Percentiles rank a stretch among this genome's conserved stretches.
phyloP scores from a whole-genome alignment of 2,329 filamentous ascomycete genomes.

The Ascosphaera apis region DNA sequence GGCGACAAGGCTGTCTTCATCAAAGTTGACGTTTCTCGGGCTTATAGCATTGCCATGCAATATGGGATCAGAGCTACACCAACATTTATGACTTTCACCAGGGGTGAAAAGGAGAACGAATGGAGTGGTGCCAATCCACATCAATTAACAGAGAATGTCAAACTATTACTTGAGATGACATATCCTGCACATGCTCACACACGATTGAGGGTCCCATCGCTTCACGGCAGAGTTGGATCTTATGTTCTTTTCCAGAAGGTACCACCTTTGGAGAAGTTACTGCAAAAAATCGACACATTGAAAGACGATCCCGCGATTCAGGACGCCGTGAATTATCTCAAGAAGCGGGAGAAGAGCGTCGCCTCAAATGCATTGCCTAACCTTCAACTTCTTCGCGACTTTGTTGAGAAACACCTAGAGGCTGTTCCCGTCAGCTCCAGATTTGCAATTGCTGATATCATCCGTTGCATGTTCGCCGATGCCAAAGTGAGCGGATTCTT shows the following conservation, averaged over 20 bases:
- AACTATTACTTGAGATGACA: constrained; percentile 51
- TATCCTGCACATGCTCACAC: constrained; percentile 56
- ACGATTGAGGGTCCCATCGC: constrained; percentile 43
- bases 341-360: constrained; percentile 32
- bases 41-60: constrained; percentile 37
- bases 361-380: constrained; percentile 49
- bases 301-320: constrained; percentile 38
- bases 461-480: constrained; percentile 57
- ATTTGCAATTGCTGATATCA: constrained; percentile 69
- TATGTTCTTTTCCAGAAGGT: constrained; percentile 57
- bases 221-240: constrained; percentile 39
- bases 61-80: constrained; percentile 58
- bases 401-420: constrained; percentile 32
- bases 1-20: constrained; percentile 47
- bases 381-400: constrained; percentile 38
- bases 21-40: constrained; percentile 56
- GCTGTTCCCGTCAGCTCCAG: constrained; percentile 39
- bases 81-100: constrained; percentile 69
- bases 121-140: constrained; percentile 58
- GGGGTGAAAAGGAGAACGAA: constrained; percentile 49
- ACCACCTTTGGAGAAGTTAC: constrained; percentile 61
- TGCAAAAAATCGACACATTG: constrained; percentile 48
- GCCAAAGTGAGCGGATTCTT: constrained; percentile 60
- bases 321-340: constrained; percentile 48
- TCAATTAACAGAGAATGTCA: constrained; percentile 46